phyloP scores from a whole-genome alignment of 1,284 basidiomycete genomes.

The Wallemia hederae region DNA sequence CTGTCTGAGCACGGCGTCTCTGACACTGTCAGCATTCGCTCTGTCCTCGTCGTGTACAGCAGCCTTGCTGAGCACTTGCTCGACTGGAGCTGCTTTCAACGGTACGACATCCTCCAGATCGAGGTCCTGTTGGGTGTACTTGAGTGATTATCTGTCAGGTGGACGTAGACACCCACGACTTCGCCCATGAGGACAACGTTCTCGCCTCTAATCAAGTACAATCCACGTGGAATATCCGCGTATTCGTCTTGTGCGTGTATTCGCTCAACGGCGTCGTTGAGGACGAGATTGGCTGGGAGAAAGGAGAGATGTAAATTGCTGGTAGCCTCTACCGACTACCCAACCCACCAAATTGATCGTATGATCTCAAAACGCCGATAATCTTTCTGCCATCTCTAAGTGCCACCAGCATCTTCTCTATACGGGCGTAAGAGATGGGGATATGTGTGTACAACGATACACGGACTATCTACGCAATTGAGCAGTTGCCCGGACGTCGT shows the following conservation, averaged over 20 bases:
- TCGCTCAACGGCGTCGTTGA: slow-evolving; percentile 29
- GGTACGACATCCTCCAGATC: neutral
- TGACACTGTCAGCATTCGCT: neutral
- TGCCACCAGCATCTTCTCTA: slow-evolving; percentile 95
- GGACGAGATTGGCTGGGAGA: slow-evolving; percentile 14
- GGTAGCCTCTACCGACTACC: slow-evolving; percentile 13
- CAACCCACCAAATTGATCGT: slow-evolving; percentile 85
- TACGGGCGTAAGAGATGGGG: slow-evolving; percentile 3
- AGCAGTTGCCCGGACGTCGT: slow-evolving; percentile 86
- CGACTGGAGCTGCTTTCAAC: neutral
- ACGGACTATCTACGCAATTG: slow-evolving; percentile 97
- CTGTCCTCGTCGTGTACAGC: neutral
- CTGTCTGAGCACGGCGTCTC: neutral
- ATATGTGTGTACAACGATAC: slow-evolving; percentile 20
- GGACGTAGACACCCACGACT: slow-evolving; percentile 33
- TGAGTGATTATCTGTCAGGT: neutral
- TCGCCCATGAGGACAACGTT: slow-evolving; percentile 94
- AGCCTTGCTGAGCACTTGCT: neutral
- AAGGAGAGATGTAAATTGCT: slow-evolving; percentile 9
- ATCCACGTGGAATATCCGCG: slow-evolving; percentile 55
- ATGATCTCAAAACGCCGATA: slow-evolving; percentile 79
- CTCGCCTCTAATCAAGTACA: slow-evolving; percentile 87
- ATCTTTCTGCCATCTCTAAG: slow-evolving; percentile 86
- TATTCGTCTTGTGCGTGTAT: slow-evolving; percentile 52
- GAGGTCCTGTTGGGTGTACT: neutral